These are phyloP conservation scores for Histomonas meleagridis DNA, from an alignment of 208 protist species.

Conservation along the genomic window DNA sequence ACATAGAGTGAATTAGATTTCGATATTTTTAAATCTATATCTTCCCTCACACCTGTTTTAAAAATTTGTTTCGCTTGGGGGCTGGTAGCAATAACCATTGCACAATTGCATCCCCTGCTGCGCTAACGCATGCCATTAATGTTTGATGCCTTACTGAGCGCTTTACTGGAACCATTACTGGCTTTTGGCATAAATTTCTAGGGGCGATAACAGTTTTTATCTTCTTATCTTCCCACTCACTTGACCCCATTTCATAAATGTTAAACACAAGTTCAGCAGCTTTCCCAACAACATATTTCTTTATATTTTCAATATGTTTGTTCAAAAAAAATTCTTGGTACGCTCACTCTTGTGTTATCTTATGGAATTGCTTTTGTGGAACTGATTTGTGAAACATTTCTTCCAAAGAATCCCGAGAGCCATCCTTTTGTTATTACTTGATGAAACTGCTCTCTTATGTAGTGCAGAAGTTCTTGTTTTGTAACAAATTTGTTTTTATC, in stretches of 20 bases:
- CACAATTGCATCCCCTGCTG: background rate
- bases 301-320: background rate
- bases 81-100: too few relatives aligned
- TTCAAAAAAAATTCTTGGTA: background rate
- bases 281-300: background rate
- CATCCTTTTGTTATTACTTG: background rate
- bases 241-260: background rate
- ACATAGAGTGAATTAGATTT: too few relatives aligned
- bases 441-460: background rate
- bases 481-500: background rate
- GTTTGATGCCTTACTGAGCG: background rate
- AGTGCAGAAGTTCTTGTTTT: background rate
- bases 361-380: background rate
- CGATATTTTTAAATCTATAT: too few relatives aligned
- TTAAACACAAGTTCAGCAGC: background rate
- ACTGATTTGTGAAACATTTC: background rate
- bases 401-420: background rate
- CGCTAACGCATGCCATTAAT: background rate
- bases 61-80: too few relatives aligned
- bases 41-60: too few relatives aligned
- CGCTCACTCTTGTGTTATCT: background rate
- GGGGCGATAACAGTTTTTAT: background rate
- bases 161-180: background rate
- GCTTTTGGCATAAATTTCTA: background rate
- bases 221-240: background rate